These are phyloP conservation scores for Colletotrichum acutatum DNA, from an alignment of 2,329 filamentous ascomycete genomes.

Conservation along the genomic window DNA sequence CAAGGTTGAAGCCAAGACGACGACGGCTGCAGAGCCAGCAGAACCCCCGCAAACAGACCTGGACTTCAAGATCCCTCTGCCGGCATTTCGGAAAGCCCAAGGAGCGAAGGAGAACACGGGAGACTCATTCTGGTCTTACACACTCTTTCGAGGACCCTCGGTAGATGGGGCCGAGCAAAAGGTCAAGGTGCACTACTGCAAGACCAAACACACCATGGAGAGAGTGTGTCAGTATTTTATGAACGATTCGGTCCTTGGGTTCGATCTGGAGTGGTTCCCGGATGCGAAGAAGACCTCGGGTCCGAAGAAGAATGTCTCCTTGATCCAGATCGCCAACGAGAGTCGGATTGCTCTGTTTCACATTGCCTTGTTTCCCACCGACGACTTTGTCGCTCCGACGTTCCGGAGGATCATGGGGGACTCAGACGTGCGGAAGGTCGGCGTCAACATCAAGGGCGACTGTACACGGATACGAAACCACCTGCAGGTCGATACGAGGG, in stretches of 20 bases:
- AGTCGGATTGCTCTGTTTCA: constrained; percentile 86
- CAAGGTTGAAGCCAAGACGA: not conserved
- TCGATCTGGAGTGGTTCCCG: constrained; percentile 87
- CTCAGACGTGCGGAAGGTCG: constrained; percentile 75
- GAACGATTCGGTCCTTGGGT: constrained; percentile 78
- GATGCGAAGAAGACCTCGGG: constrained; percentile 57
- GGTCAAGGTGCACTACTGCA: constrained; percentile 83
- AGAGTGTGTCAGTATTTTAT: constrained; percentile 73
- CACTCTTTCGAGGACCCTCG: constrained; percentile 68
- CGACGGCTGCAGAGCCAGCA: not conserved
- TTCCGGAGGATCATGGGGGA: constrained; percentile 80
- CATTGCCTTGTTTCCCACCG: constrained; percentile 69
- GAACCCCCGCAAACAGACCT: constrained; percentile 51
- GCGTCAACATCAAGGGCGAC: constrained; percentile 80
- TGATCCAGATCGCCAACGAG: constrained; percentile 85
- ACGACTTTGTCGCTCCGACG: constrained; percentile 75
- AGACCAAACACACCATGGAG: constrained; percentile 74
- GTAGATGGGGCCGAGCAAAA: constrained; percentile 53
- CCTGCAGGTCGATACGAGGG: constrained; percentile 71
- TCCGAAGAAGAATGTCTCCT: constrained; percentile 76
- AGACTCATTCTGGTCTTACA: constrained; percentile 75
- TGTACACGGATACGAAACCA: constrained; percentile 74
- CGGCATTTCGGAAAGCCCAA: constrained; percentile 60
- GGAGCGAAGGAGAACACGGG: constrained; percentile 54
- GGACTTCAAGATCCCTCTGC: constrained; percentile 58